Evolutionary conservation across 2,329 filamentous ascomycete genomes (phyloP).

Genomic region (Aspergillus sclerotialis): DNA sequence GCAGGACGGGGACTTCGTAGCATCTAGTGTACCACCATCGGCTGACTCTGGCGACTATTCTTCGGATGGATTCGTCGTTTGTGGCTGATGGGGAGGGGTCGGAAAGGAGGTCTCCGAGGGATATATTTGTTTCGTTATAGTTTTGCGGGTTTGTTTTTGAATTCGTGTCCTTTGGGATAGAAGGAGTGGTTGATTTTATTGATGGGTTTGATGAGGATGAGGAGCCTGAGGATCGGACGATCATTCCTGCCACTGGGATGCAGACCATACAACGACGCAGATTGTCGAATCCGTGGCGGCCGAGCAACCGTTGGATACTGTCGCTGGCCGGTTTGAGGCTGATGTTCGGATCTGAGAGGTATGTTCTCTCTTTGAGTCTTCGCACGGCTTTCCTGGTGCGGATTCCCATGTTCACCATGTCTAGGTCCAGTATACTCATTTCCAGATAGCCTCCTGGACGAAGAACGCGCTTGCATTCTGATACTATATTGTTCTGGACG

Average conservation of each 20-base stretch:
- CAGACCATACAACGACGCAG: slow-evolving; percentile 44
- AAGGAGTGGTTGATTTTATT: not conserved
- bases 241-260: slow-evolving; percentile 41
- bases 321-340: slow-evolving; percentile 43
- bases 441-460: slow-evolving; percentile 44
- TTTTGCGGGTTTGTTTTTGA: slow-evolving; percentile 5
- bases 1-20: slow-evolving; percentile 65
- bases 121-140: slow-evolving; percentile 34
- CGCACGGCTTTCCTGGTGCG: slow-evolving; percentile 40
- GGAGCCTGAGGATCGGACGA: slow-evolving; percentile 35
- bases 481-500: slow-evolving; percentile 38
- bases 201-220: slow-evolving; percentile 34
- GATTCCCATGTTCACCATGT: slow-evolving; percentile 45
- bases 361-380: slow-evolving; percentile 40
- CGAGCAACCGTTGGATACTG: slow-evolving; percentile 40
- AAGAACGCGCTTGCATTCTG: slow-evolving; percentile 43
- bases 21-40: slow-evolving; percentile 95
- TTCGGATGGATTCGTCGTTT: slow-evolving; percentile 79
- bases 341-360: slow-evolving; percentile 33
- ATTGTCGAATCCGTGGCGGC: slow-evolving; percentile 40
- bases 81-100: slow-evolving; percentile 61
- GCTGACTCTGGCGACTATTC: slow-evolving; percentile 85
- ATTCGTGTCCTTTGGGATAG: slow-evolving; percentile 1
- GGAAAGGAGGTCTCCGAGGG: slow-evolving; percentile 64
- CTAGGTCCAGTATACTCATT: slow-evolving; percentile 43